Percentiles rank a stretch among this genome's conserved stretches.
Conservation (phyloP, 208 protist genomes). For the Trypanosoma cruzi region DNA sequence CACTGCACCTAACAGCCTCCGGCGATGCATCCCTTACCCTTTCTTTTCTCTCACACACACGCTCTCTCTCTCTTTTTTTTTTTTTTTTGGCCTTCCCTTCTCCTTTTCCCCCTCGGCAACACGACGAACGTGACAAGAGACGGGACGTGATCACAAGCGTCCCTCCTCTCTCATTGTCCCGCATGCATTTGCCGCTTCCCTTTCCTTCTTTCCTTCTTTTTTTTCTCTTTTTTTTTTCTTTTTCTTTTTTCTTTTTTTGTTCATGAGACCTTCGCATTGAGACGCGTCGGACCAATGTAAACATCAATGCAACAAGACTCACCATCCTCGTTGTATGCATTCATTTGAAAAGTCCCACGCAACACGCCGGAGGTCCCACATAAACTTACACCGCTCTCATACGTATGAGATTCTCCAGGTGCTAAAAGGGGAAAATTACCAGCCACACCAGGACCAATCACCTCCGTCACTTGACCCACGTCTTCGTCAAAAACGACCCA, state of each 20-base stretch:
- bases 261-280: conserved; percentile 24
- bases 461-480: conserved; percentile 52
- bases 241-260: not conserved
- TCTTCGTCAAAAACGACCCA: conserved; percentile 62
- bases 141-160: too few relatives aligned
- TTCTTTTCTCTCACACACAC: too few relatives aligned
- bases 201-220: too few relatives aligned
- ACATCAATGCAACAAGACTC: conserved; percentile 74
- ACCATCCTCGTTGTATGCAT: conserved; percentile 70
- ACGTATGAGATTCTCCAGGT: conserved; percentile 79
- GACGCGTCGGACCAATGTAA: conserved; percentile 63
- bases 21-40: too few relatives aligned
- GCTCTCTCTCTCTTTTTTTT: too few relatives aligned
- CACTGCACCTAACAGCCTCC: too few relatives aligned
- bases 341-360: conserved; percentile 86
- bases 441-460: conserved; percentile 67
- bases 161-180: too few relatives aligned
- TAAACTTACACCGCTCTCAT: conserved; percentile 68
- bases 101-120: too few relatives aligned
- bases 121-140: too few relatives aligned
- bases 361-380: conserved; percentile 60
- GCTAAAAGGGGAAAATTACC: conserved; percentile 78
- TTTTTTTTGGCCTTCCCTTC: too few relatives aligned
- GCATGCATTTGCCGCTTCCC: too few relatives aligned
- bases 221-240: conserved; percentile 3